These are phyloP conservation scores for Yamadazyma diospyri DNA, from an alignment of 1,139 yeast species.

Conservation along the genomic window DNA sequence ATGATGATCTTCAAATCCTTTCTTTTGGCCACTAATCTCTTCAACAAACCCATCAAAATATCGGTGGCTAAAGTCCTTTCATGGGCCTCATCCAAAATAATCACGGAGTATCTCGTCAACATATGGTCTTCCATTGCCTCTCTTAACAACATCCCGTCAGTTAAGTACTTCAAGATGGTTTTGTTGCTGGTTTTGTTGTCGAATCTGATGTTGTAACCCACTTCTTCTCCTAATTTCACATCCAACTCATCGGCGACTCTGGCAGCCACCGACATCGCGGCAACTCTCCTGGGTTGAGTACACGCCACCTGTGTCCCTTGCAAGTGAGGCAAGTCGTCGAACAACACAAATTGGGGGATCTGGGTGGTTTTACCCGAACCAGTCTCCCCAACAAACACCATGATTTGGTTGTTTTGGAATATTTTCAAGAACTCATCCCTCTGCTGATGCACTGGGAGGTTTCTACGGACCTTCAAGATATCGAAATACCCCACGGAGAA, in stretches of 20 bases:
- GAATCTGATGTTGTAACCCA: slow-evolving; percentile 90
- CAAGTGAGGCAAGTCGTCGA: slow-evolving; percentile 86
- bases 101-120: slow-evolving; percentile 76
- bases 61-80: slow-evolving; percentile 97
- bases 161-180: slow-evolving; percentile 91
- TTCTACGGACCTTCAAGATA: slow-evolving; percentile 74
- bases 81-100: slow-evolving; percentile 96
- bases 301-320: slow-evolving; percentile 83
- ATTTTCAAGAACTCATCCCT: slow-evolving; percentile 80
- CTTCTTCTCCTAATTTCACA: slow-evolving; percentile 84
- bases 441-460: slow-evolving; percentile 92
- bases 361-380: slow-evolving; percentile 98
- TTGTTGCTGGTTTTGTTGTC: slow-evolving; percentile 81
- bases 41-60: slow-evolving; percentile 91
- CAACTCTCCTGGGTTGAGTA: slow-evolving; percentile 97
- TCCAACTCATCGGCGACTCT: slow-evolving; percentile 98
- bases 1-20: slow-evolving; percentile 87
- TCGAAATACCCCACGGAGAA: slow-evolving; percentile 68
- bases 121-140: slow-evolving; percentile 98
- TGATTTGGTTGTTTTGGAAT: slow-evolving; percentile 84
- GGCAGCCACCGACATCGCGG: slow-evolving; percentile 95
- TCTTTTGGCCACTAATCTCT: slow-evolving; percentile 74
- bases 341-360: slow-evolving; percentile 91
- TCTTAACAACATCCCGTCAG: slow-evolving; percentile 96
- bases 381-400: slow-evolving; percentile 98